Percentiles rank a stretch among this genome's conserved stretches.
Evolutionary conservation across 768 basidiomycete genomes (phyloP).

Genomic region (Rhizopogon vesiculosus): DNA sequence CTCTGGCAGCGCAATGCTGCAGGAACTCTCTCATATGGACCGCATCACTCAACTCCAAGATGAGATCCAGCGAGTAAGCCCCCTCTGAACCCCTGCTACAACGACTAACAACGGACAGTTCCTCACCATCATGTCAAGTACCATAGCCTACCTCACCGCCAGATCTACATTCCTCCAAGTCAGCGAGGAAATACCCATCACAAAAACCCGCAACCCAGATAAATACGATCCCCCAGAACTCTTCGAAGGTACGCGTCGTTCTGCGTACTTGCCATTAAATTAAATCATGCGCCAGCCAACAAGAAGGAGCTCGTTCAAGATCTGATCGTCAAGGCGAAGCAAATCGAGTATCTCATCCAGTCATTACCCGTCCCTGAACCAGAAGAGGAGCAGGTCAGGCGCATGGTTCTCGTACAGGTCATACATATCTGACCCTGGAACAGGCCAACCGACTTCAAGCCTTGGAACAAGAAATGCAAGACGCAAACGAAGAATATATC

Average conservation of each 20-base stretch:
- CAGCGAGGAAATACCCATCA: slow-evolving; percentile 76
- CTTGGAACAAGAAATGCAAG: slow-evolving; percentile 66
- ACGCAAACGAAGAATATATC: slow-evolving; percentile 73
- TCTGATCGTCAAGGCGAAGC: slow-evolving; percentile 82
- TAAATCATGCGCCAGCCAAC: slow-evolving; percentile 48
- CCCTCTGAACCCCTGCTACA: neutral
- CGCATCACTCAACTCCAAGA: slow-evolving; percentile 94
- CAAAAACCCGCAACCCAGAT: slow-evolving; percentile 69
- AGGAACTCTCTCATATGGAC: slow-evolving; percentile 92
- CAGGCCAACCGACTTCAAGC: slow-evolving; percentile 63
- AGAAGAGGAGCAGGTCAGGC: slow-evolving; percentile 66
- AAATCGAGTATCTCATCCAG: slow-evolving; percentile 81
- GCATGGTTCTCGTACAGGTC: neutral
- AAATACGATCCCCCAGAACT: slow-evolving; percentile 69
- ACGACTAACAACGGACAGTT: slow-evolving; percentile 41
- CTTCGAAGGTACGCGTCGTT: slow-evolving; percentile 56
- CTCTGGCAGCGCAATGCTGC: slow-evolving; percentile 73
- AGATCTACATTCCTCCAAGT: slow-evolving; percentile 76
- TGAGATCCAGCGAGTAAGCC: slow-evolving; percentile 78
- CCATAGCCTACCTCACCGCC: slow-evolving; percentile 73
- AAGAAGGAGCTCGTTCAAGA: slow-evolving; percentile 81
- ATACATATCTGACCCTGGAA: neutral
- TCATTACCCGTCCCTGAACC: slow-evolving; percentile 75
- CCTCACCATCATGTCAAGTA: slow-evolving; percentile 84
- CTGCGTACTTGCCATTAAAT: neutral